Evolutionary conservation across 2,329 filamentous ascomycete species (phyloP).

Genomic region (Colletotrichum sp.): DNA sequence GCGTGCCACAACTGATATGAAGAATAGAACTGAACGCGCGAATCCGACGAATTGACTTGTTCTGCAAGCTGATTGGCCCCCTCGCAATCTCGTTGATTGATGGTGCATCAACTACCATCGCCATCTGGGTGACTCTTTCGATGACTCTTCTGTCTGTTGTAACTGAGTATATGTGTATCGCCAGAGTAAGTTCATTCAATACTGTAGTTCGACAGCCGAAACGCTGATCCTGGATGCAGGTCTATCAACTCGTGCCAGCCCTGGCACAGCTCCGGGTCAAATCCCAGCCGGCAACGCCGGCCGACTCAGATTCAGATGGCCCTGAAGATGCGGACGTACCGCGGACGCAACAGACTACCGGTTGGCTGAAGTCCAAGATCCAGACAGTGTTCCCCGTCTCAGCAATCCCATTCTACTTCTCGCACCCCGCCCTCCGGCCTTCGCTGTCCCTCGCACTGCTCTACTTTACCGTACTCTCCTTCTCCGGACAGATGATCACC

Average conservation of each 20-base stretch:
- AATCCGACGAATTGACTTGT: constrained; percentile 63
- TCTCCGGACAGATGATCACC: constrained; percentile 68
- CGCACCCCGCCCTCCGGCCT: constrained; percentile 61
- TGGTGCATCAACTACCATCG: constrained; percentile 45
- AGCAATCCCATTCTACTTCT: constrained; percentile 49
- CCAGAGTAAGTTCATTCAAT: constrained; percentile 33
- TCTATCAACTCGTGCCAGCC: constrained; percentile 26
- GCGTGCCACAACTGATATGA: not conserved
- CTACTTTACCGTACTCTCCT: constrained; percentile 66
- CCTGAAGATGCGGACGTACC: not conserved
- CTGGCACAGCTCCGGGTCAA: not conserved
- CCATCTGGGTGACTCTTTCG: constrained; percentile 50
- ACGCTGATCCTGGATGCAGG: constrained; percentile 7
- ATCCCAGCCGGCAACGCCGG: not conserved
- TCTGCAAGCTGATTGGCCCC: constrained; percentile 62
- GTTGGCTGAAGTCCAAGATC: not conserved
- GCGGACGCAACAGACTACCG: not conserved
- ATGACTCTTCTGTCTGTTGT: constrained; percentile 52
- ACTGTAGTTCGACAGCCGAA: too few relatives aligned
- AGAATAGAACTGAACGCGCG: constrained; percentile 49
- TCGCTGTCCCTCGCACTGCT: constrained; percentile 65
- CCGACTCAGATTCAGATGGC: not conserved
- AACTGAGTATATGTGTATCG: constrained; percentile 56
- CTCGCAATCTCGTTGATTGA: constrained; percentile 55
- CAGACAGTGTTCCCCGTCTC: constrained; percentile 11